These are phyloP conservation scores for Fusarium pseudonygamai DNA, from an alignment of 2,329 filamentous ascomycete species.

Conservation along the genomic window DNA sequence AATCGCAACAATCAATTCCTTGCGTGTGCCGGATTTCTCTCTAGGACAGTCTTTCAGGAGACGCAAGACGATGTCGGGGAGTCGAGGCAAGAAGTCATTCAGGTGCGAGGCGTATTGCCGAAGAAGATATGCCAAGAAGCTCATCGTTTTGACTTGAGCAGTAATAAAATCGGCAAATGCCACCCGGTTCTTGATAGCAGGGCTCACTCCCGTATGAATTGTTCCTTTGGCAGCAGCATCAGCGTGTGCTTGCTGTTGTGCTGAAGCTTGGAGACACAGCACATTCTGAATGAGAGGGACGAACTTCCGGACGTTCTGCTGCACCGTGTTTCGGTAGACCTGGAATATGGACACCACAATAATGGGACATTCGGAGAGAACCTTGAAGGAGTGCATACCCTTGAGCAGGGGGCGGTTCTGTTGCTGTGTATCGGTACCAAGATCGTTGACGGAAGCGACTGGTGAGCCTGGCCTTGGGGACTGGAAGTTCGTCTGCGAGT, in stretches of 20 bases:
- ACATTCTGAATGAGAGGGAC: slow-evolving; percentile 94
- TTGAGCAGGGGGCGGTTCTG: slow-evolving; percentile 83
- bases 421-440: slow-evolving; percentile 83
- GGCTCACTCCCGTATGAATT: slow-evolving; percentile 92
- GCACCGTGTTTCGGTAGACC: slow-evolving; percentile 82
- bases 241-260: slow-evolving; percentile 89
- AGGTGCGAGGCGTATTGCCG: slow-evolving; percentile 88
- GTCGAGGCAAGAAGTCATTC: slow-evolving; percentile 83
- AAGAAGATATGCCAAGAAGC: slow-evolving; percentile 92
- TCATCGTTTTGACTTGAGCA: slow-evolving; percentile 99
- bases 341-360: slow-evolving; percentile 99
- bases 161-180: slow-evolving; percentile 98
- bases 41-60: slow-evolving; percentile 92
- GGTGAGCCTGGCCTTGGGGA: slow-evolving; percentile 92
- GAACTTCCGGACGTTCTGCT: slow-evolving; percentile 88
- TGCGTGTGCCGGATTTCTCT: slow-evolving; percentile 92
- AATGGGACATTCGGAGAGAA: slow-evolving; percentile 96
- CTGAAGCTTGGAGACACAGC: slow-evolving; percentile 86
- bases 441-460: slow-evolving; percentile 81
- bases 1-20: slow-evolving; percentile 95
- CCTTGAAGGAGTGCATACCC: slow-evolving; percentile 99
- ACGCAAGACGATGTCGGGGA: slow-evolving; percentile 91
- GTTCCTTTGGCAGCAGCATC: slow-evolving; percentile 82
- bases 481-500: slow-evolving; percentile 77
- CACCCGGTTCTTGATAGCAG: slow-evolving; percentile 89